Conservation (phyloP, 2,329 filamentous ascomycete species). For the Drechmeria coniospora region DNA sequence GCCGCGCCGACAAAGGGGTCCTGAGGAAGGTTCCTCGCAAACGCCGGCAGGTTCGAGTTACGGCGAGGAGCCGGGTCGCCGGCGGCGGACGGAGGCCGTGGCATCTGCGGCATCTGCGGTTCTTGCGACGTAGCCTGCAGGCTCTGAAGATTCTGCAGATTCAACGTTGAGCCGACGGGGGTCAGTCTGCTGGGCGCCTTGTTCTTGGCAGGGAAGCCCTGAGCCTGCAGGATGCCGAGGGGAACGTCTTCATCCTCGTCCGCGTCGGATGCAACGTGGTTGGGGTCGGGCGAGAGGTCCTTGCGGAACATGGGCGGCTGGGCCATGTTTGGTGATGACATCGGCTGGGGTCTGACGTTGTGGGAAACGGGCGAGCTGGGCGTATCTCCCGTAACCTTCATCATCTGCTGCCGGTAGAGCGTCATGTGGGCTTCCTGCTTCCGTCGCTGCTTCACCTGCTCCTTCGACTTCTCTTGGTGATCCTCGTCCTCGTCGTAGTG, state of each 20-base stretch:
- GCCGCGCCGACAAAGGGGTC: slow-evolving; percentile 76
- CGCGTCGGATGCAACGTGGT: slow-evolving; percentile 48
- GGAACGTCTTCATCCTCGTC: slow-evolving; percentile 88
- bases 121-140: too few relatives aligned
- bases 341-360: slow-evolving; percentile 36
- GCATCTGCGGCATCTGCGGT: too few relatives aligned
- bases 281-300: slow-evolving; percentile 19
- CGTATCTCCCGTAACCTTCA: slow-evolving; percentile 78
- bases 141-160: too few relatives aligned
- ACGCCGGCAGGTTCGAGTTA: slow-evolving; percentile 50
- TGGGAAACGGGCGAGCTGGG: slow-evolving; percentile 14
- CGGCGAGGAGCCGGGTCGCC: slow-evolving; percentile 16
- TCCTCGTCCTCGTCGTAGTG: slow-evolving; percentile 64
- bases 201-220: slow-evolving; percentile 71
- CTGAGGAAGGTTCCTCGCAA: slow-evolving; percentile 66
- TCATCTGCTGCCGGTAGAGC: slow-evolving; percentile 88
- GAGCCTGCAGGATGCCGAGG: slow-evolving; percentile 70
- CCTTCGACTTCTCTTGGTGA: slow-evolving; percentile 58
- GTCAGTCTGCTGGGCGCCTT: slow-evolving; percentile 55
- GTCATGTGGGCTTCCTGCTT: slow-evolving; percentile 86
- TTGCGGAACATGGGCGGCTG: slow-evolving; percentile 28
- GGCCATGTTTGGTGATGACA: slow-evolving; percentile 46
- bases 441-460: slow-evolving; percentile 59
- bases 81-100: slow-evolving; percentile 40
- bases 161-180: slow-evolving; percentile 41